Evolutionary conservation across 306 rosid species (phyloP).

Genomic region (Mimosa pudica): DNA sequence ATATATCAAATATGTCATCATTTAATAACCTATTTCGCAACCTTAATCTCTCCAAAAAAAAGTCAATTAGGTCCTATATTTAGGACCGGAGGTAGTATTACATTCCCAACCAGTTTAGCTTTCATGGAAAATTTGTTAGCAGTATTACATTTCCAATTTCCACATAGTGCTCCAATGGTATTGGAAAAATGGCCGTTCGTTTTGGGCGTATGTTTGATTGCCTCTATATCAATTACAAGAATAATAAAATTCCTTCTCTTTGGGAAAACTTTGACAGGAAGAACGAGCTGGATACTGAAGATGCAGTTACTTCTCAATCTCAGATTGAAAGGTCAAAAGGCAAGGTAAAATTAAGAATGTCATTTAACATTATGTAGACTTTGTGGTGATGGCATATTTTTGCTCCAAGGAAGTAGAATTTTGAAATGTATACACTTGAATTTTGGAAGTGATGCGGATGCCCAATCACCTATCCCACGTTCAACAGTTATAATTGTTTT

Average conservation of each 20-base stretch:
- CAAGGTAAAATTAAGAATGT: conserved; percentile 53
- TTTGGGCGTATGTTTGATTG: background rate
- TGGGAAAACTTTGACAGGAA: conserved; percentile 36
- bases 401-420: conserved; percentile 1
- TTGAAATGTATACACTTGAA: background rate
- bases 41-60: no score
- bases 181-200: background rate
- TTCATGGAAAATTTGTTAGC: conserved; percentile 3
- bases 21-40: no score
- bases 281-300: conserved; percentile 50
- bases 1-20: no score
- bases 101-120: background rate
- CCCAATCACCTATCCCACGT: background rate
- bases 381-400: background rate
- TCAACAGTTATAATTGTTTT: background rate
- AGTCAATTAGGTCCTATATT: no score
- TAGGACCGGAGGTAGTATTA: no score
- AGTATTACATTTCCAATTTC: background rate
- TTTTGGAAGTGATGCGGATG: background rate
- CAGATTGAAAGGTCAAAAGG: conserved; percentile 46
- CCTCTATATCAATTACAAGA: background rate
- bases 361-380: conserved; percentile 1
- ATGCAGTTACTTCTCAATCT: conserved; percentile 35
- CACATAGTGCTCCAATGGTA: background rate
- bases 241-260: background rate